Conservation (phyloP, 2,329 filamentous ascomycete genomes). For the Alternaria sp. region DNA sequence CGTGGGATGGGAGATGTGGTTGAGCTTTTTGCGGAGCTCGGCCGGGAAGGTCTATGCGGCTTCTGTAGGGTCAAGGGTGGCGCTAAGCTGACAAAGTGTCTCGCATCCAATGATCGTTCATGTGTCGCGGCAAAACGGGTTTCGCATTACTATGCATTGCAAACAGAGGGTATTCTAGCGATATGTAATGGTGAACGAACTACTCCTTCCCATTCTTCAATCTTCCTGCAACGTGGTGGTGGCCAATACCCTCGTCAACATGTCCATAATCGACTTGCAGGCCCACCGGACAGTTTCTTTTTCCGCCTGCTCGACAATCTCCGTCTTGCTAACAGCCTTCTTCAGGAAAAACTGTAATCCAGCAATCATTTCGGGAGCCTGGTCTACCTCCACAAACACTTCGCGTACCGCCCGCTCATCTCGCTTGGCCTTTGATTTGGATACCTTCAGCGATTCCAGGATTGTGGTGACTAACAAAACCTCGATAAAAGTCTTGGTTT, state of each 20-base stretch:
- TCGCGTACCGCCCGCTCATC: slow-evolving; percentile 69
- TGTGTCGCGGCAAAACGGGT: background rate
- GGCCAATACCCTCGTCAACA: slow-evolving; percentile 48
- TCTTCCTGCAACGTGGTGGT: slow-evolving; percentile 53
- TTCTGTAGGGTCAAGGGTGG: slow-evolving; percentile 35
- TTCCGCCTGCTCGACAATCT: slow-evolving; percentile 60
- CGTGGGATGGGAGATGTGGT: slow-evolving; percentile 48
- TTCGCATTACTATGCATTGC: slow-evolving; percentile 12
- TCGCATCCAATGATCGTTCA: slow-evolving; percentile 16
- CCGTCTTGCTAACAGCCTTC: slow-evolving; percentile 75
- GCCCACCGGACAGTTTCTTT: slow-evolving; percentile 60
- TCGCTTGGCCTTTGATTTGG: slow-evolving; percentile 54
- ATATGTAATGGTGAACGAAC: background rate
- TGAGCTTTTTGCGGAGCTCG: slow-evolving; percentile 46
- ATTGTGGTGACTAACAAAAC: slow-evolving; percentile 80
- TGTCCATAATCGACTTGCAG: slow-evolving; percentile 51
- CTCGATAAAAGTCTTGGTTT: slow-evolving; percentile 81
- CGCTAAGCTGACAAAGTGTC: slow-evolving; percentile 28
- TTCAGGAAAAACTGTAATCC: slow-evolving; percentile 82
- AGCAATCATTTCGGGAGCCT: slow-evolving; percentile 72
- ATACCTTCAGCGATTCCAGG: slow-evolving; percentile 67
- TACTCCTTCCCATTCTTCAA: slow-evolving; percentile 16
- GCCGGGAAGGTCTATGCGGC: slow-evolving; percentile 31
- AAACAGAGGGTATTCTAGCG: slow-evolving; percentile 12
- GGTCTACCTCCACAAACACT: slow-evolving; percentile 71